phyloP scores from a whole-genome alignment of 1,284 basidiomycete genomes.

The Porogramme epimiltina region DNA sequence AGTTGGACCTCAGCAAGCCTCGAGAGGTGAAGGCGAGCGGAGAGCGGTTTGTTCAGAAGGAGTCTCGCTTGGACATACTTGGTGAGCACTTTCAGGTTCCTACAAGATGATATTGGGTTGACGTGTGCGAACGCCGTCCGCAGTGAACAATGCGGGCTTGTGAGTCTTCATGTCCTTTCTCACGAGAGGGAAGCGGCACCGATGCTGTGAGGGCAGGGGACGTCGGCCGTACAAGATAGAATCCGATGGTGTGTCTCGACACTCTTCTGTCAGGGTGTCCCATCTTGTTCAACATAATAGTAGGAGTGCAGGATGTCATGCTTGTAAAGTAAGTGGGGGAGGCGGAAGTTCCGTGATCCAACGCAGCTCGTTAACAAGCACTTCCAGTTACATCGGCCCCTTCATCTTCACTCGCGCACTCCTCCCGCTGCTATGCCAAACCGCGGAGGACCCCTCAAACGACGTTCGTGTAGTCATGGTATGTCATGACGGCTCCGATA shows the following conservation, averaged over 20 bases:
- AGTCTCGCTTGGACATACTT: conserved; percentile 53
- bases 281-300: neutral
- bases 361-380: neutral
- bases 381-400: neutral
- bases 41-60: conserved; percentile 45
- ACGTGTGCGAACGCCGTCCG: neutral
- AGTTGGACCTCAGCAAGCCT: conserved; percentile 48
- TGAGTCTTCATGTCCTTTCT: neutral
- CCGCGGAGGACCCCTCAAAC: neutral
- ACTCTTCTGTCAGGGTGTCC: neutral
- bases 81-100: conserved; percentile 30
- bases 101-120: neutral
- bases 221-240: neutral
- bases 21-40: conserved; percentile 44
- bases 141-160: neutral
- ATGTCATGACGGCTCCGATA: neutral
- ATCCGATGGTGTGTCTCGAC: neutral
- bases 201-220: neutral
- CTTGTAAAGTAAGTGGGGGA: neutral
- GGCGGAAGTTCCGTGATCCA: neutral
- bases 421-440: neutral
- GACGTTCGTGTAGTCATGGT: neutral
- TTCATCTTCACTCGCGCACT: neutral
- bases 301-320: neutral
- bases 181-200: neutral